Base-by-base conservation (phyloP, 2,329 filamentous ascomycete species). In the Apiospora koreana region DNA sequence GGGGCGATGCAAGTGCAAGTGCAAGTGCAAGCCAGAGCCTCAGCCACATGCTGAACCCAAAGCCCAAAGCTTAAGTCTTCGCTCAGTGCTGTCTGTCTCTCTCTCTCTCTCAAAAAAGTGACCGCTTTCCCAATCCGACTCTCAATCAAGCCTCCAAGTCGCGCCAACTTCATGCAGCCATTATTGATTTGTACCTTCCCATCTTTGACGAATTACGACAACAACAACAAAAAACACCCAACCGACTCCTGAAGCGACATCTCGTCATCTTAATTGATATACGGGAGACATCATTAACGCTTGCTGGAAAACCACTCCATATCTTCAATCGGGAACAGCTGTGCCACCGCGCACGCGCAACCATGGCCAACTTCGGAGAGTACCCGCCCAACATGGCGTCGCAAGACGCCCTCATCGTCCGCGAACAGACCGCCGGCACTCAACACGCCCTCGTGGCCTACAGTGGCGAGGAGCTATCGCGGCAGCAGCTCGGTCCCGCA, bases 391-490 rank as follows among this genome's bases (percentile, higher is more conserved):
- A 91, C 72, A 90, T 91, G 86, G 85, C 85, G 76, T 88, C 90
- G 21, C 86, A 89, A 77, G 89, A 91, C 77, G 88, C 89, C 62
- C 86, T 92, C 62, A 84, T 91, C 69, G 83, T 89, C 62, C 86
- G 89, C 69, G 84, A 89, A 76, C 79, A 85, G 72, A 83, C 86
- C 46, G 82, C 83, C 69, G 83, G 83, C 69, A 84, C 86, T 43
- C 85, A 90, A 71, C 90, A 92, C 76, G 88, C 87, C 25, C 87
- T 91, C 31, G 87, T 89, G 9, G 84, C 86, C 41, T 92, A 92
- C 78, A 91, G 91, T n/a, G 92, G 91, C 75, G 90, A 93, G 75
- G 91, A 93, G 76, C 84, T 95, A 50, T 87, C 89, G 65, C 87
- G 90, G 71, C 88, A 92, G 0, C 83, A 84, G 10, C 81, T 91